A percentile compares a stretch with the other conserved stretches of the same genome.
Evolutionary conservation across 495 filamentous ascomycete species (phyloP).

Genomic region (Hypoxylon fuscum): DNA sequence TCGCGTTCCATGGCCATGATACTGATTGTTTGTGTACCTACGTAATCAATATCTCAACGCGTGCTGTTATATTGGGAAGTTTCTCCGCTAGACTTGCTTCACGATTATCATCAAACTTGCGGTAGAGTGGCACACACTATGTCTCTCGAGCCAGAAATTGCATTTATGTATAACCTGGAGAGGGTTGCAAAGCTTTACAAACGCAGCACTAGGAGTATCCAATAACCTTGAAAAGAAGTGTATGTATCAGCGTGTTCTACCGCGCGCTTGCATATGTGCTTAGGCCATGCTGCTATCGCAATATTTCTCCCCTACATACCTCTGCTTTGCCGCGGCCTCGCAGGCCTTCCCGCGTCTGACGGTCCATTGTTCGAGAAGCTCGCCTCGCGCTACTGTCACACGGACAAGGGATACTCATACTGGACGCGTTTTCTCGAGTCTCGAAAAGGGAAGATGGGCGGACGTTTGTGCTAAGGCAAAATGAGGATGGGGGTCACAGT

Average conservation of each 20-base stretch:
- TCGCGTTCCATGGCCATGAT: slow-evolving; percentile 36
- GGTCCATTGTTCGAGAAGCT: slow-evolving; percentile 38
- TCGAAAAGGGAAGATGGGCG: slow-evolving; percentile 31
- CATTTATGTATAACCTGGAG: too few species aligned
- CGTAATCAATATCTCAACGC: slow-evolving; percentile 24
- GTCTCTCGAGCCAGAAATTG: too few species aligned
- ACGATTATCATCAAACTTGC: neutral
- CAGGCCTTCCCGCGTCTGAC: slow-evolving; percentile 30
- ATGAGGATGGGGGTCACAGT: slow-evolving; percentile 30
- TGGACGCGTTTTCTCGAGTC: slow-evolving; percentile 26
- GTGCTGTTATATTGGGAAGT: neutral
- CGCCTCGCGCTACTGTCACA: slow-evolving; percentile 25
- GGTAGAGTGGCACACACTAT: too few species aligned
- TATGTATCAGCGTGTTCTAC: slow-evolving; percentile 11
- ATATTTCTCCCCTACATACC: neutral
- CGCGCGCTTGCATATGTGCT: slow-evolving; percentile 37
- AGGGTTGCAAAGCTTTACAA: too few species aligned
- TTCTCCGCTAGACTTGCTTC: slow-evolving; percentile 4
- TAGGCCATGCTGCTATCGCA: slow-evolving; percentile 6
- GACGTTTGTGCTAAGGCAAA: slow-evolving; percentile 29
- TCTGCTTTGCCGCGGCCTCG: slow-evolving; percentile 31
- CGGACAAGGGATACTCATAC: slow-evolving; percentile 11
- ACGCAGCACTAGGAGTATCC: neutral
- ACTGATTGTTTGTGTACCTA: slow-evolving; percentile 13
- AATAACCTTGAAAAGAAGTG: too few species aligned